Base-by-base conservation (phyloP, 305 asterid genomes). In the Fraxinus paxiana region DNA sequence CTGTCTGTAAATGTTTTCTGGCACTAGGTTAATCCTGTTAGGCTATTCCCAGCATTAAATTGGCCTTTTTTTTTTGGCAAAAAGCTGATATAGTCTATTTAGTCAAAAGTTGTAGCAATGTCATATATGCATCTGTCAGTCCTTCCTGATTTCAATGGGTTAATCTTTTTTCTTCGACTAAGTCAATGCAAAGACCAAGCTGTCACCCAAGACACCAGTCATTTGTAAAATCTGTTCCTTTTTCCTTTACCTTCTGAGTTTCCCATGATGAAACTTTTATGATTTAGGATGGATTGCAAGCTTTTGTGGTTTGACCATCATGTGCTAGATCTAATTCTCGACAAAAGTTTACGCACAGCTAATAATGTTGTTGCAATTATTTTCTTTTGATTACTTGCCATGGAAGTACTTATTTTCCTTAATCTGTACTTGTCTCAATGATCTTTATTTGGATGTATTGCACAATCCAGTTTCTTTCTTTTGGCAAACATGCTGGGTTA, bases 401-500 rank as follows among this genome's bases (percentile, higher is more conserved):
- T 22, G 63, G 78, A 75, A 31, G 37, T 46, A 12, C 7, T 46
- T 28, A 75, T 13, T 56, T 22, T 48, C 69, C 20, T 51, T 46
- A 2, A 48, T 13, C 63, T n/a, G 22, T 46, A 20, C 43, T 75
- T 15, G 7, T 24, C 37, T 24, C 37, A 17, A 24, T 46, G 59
- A 24, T 75, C 26, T 43, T 26, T 46, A 33, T 75, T 37, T 17
- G 69, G 69, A 24, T 51, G 30, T 28, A 26, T 46, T 80, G 67
- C 59, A 13, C 73, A 46, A 81, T 70, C 69, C 48, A 79, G 34
- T 71, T 18, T 70, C 61, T 71, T 77, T 78, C 20, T 18, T 74
- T 77, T 13, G 81, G 51, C 22, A 80, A 51, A 28, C 18, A 76
- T 76, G 84, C 72, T 77, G 35, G 75, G 76, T 73, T 43, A 34